Base-by-base conservation (phyloP, 257 asterid species). In the Nicotiana benthamiana region DNA sequence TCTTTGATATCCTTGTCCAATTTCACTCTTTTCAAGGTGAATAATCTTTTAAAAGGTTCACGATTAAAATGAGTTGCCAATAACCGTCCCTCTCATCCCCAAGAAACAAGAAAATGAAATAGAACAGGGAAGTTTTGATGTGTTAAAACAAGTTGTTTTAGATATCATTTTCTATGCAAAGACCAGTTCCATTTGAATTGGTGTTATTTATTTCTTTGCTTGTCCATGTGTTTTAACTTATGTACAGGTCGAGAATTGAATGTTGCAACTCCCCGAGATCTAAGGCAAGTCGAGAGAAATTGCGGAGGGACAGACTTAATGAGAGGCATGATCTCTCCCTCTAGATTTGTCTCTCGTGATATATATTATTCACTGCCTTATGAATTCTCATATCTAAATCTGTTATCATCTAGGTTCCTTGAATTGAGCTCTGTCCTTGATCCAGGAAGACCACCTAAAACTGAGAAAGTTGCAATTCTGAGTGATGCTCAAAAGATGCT, bases 231-330 rank as follows among this genome's bases (percentile, higher is more conserved):
- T 30, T 40, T 76, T 77, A 62, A 24, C 60, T 76, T 64, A 70
- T 30, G n/a, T 77, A 57, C 84, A 84, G 87, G 78, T 81, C 62
- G 16, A 84, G 27, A 48, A 20, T 64, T 1, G 84, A 81, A 40
- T 32, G 62, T 9, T 81, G 77, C 83, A 80, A 30, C 53, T 34
- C 77, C 13, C 54, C 84, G 40, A 78, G 83, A 52, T 43, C 83
- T 17, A 84, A 81, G 67, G 87, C 87, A 48, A 77, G 83, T 56
- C 60, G 87, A 70, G 87, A 84, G 83, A 84, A 84, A 59, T 30
- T 72, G 48, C 56, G 87, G 48, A 81, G 87, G 75, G 83, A 84
- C 53, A 74, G 75, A 68, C 70, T 84, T 32, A 84, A 84, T 61
- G 85, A 84, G 82, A 81, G 87, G 87, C 53, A 84, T 48, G 79